Evolutionary conservation across 2,329 filamentous ascomycete species (phyloP), one percentile per base, ranked within the genome.

Genomic region (Bipolaris bicolor): DNA sequence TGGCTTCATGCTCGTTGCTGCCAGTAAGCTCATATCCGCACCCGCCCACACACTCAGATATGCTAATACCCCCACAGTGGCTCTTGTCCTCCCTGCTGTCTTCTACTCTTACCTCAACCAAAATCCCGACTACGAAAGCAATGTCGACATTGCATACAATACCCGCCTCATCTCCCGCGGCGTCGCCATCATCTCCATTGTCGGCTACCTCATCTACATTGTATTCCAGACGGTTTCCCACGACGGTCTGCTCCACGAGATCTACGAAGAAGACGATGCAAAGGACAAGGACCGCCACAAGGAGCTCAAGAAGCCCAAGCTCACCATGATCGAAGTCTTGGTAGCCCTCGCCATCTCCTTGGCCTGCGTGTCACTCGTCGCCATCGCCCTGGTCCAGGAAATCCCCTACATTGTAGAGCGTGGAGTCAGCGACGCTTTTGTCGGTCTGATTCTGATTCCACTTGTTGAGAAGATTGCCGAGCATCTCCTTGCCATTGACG

Each of bases 401-500:
- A 95, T 95, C 57, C 83, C 86, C 36, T 80, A 77, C 66, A 85
- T 88, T 40, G 86, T 87, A 18, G 67, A 82, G 40, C 77, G 76
- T 24, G 75, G 79, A 24, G 78, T 88, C 39, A 75, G 68, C 16
- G 77, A 79, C 60, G 71, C 82, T 29, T 88, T 88, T 61, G 78
- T 88, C 60, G 85, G 91, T 67, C 80, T 96, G 36, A 94, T 95
- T 63, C 82, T 96, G 0, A 84, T 95, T 5, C 88, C 90, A 3
- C 82, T 96, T 0, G 91, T 95, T 5, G 92, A 96, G 72, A 96
- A 96, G 76, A 88, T 90, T 2, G 91, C 59, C 68, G 91, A 96
- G 76, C 91, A 96, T 76, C 79, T 96, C 45, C 93, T 90, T 1
- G 90, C 91, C 40, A 82, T 96, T 57, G 90, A 95, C 66, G 91